phyloP scores from a whole-genome alignment of 768 basidiomycete species.

The Vararia minispora region DNA sequence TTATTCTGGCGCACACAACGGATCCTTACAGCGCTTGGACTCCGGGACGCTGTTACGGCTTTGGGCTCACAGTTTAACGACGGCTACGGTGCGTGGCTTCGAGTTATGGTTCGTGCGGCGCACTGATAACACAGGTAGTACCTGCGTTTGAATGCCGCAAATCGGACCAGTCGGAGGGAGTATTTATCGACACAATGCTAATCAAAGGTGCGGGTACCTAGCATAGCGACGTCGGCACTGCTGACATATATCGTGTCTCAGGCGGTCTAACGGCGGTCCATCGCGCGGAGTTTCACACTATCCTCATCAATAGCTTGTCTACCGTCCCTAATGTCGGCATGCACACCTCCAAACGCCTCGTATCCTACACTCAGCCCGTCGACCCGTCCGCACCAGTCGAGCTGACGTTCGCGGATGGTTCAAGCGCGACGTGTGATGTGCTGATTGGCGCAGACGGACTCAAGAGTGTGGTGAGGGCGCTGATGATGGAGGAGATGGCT shows the following conservation, averaged over 20 bases:
- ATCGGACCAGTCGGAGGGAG: conserved; percentile 44
- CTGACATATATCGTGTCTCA: too few species aligned
- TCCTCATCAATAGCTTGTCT: conserved; percentile 40
- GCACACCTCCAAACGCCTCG: conserved; percentile 47
- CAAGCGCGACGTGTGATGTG: conserved; percentile 47
- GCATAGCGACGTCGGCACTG: too few species aligned
- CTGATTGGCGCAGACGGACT: conserved; percentile 61
- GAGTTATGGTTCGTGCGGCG: too few species aligned
- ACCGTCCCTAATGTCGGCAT: conserved; percentile 33
- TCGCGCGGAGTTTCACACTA: conserved; percentile 56
- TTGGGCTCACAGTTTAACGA: conserved; percentile 16
- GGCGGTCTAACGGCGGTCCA: conserved; percentile 34
- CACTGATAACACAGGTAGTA: conserved; percentile 24
- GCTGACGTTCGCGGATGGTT: conserved; percentile 52
- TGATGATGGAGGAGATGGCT: conserved; percentile 24
- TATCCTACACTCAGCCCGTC: conserved; percentile 36
- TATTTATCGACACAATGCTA: conserved; percentile 44
- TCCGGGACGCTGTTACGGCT: conserved; percentile 19
- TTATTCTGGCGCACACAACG: conserved; percentile 26
- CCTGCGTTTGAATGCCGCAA: conserved; percentile 45
- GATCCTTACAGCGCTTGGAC: conserved; percentile 17
- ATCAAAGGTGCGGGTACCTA: too few species aligned
- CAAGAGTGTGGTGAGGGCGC: conserved; percentile 36
- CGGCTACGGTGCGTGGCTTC: conserved; percentile 2
- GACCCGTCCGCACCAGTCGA: conserved; percentile 26